These are phyloP conservation scores for Lactarius sanguifluus DNA, from an alignment of 768 basidiomycete genomes.

Conservation along the genomic window DNA sequence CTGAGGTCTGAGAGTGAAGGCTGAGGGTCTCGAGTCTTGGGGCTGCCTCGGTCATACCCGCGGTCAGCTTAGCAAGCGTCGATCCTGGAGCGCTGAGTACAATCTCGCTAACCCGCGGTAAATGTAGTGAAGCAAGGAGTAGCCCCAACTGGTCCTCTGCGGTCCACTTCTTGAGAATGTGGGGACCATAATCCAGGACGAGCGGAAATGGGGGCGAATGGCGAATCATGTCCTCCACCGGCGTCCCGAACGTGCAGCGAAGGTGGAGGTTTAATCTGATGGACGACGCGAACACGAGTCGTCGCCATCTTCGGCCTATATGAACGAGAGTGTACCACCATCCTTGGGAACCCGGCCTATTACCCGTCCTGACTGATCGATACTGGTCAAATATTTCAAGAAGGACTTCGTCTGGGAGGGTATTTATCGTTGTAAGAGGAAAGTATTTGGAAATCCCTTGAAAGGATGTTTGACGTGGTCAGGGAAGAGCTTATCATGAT, in stretches of 20 bases:
- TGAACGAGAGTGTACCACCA: constrained; percentile 26
- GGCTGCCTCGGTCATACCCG: constrained; percentile 9
- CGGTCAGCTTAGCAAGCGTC: constrained; percentile 4
- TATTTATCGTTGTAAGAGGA: constrained; percentile 5
- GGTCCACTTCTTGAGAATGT: constrained; percentile 13
- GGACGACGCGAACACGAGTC: constrained; percentile 22
- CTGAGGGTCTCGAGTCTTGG: constrained; percentile 15
- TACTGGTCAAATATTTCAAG: constrained; percentile 21
- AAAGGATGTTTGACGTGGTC: neutral
- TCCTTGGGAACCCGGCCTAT: constrained; percentile 1
- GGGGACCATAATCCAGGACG: constrained; percentile 18
- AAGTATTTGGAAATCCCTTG: constrained; percentile 21
- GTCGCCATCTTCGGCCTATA: constrained; percentile 14
- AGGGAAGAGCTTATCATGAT: neutral
- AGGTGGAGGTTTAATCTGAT: constrained; percentile 20
- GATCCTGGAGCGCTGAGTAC: constrained; percentile 16
- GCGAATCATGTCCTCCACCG: constrained; percentile 10
- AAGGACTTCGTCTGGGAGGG: constrained; percentile 20
- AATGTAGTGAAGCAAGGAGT: constrained; percentile 5
- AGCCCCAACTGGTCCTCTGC: constrained; percentile 4
- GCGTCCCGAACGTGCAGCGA: constrained; percentile 16
- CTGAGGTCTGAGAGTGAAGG: constrained; percentile 18
- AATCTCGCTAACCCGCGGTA: constrained; percentile 9
- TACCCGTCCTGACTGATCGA: neutral
- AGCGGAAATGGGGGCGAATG: constrained; percentile 16